These are phyloP conservation scores for Iberis pinnata DNA, from an alignment of 345 rosid species.

Conservation along the genomic window DNA sequence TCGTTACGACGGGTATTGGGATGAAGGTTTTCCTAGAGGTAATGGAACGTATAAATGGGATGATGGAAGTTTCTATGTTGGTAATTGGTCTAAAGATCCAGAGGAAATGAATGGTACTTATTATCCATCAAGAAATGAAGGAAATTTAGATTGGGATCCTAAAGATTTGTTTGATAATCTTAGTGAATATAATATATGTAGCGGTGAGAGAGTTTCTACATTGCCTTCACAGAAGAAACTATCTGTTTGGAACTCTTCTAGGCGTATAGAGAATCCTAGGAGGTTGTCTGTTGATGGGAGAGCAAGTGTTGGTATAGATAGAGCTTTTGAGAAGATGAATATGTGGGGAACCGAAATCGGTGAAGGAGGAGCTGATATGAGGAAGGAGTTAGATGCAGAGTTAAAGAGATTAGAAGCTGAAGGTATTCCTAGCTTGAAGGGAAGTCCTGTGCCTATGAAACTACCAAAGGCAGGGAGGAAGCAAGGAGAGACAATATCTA, in stretches of 20 bases:
- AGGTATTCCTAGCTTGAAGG: constrained; percentile 19
- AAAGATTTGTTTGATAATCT: constrained; percentile 42
- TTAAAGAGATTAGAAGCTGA: constrained; percentile 38
- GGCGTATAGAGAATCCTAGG: constrained; percentile 50
- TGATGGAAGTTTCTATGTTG: constrained; percentile 75
- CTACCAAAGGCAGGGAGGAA: constrained; percentile 57
- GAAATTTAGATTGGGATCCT: constrained; percentile 60
- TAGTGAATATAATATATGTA: constrained; percentile 35
- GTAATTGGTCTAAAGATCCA: constrained; percentile 78
- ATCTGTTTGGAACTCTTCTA: constrained; percentile 68
- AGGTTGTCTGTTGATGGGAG: constrained; percentile 79
- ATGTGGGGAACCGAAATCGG: constrained; percentile 50
- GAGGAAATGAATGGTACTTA: constrained; percentile 70
- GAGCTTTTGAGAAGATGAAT: constrained; percentile 57
- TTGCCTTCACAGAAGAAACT: constrained; percentile 86
- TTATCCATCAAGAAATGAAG: constrained; percentile 47
- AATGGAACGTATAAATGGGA: constrained; percentile 65
- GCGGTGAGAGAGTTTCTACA: constrained; percentile 58
- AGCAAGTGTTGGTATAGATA: constrained; percentile 69
- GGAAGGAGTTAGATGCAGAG: constrained; percentile 40
- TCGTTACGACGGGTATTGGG: constrained; percentile 70
- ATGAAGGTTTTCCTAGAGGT: constrained; percentile 77
- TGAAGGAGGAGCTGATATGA: constrained; percentile 20
- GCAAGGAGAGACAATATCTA: constrained; percentile 82
- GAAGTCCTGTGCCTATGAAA: constrained; percentile 44